Evolutionary conservation across 306 rosid species (phyloP), one percentile per base, ranked within the genome.

Genomic region (Castanospermum australe): DNA sequence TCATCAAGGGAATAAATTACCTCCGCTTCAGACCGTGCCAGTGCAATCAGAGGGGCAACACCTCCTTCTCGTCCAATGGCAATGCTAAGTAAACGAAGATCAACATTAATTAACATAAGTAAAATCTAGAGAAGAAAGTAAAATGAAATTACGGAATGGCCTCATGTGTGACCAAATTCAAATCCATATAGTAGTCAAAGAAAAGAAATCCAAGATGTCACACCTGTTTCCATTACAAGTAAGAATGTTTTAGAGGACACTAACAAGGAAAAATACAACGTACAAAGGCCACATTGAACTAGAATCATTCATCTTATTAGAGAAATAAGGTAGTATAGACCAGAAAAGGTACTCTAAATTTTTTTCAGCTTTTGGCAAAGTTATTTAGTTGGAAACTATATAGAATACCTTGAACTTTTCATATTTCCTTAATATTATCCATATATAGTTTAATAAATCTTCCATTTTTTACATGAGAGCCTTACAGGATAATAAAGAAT

Each of bases 31-130:
- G 97, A 96, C 52, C 97, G 90, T 2, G 99, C 98, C 80, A 93
- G 87, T 5, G 97, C 98, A 89, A 96, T 96, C 86, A 96, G 84
- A 39, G 99, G 98, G 28, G 95, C 98, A 66, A 96, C 99, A 68
- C 99, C 99, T 61, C 98, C 99, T 93, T 96, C 98, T 71, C 90
- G 92, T 69, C 99, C 99, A 86, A 96, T 96, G 66, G 99, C 98
- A 89, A 96, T 84, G 82, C 99, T 96, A 83, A 81, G 39, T 77
- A 73, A 81, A 77, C 82, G 80, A 83, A 67, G 39, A 75, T 33
- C 36, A 78, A 67, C 42, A 60, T 80, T 41, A 76, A 73, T 56
- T 24, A 79, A 44, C 35, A 24, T 11, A 77, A 54, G 75, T 22
- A 45, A 22, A 48, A 74, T 76, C 30, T 42, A 33, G 14, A 2